Base-by-base conservation (phyloP, 139 green algal genomes). In the Choricystis sp. region DNA sequence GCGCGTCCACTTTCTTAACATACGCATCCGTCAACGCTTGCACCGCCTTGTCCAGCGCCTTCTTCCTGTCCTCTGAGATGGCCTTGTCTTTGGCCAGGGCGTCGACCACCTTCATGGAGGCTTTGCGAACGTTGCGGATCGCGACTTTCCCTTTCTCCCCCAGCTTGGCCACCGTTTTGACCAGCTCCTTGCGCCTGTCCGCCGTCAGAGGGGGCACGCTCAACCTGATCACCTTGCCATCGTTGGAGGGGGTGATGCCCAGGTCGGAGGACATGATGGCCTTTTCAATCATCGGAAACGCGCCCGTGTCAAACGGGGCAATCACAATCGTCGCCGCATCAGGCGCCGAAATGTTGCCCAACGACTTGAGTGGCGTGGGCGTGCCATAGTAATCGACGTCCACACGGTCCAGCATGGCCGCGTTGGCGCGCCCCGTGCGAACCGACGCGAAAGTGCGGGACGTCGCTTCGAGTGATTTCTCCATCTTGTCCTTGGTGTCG, bases 121-220 rank as follows among this genome's bases (percentile, higher is more conserved):
- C 92, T 56, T 89, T 79, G 40, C 91, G 69, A 56, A 96, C 83
- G 72, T 97, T 97, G 31, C 56, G 66, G 3, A 85, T 69, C 19
- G 87, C 84, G 23, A 94, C 85, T 82, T 96, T 98, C 66, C 84
- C 85, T 22, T 97, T 90, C 77, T 98, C 92, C 2, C 76, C 84
- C 57, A 95, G 80, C 79, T 95, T 96, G 57, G 64, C 67, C 48
- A 86, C 82, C 4, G 63, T 72, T 74, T 96, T 96, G 23, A 66
- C 61, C 76, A 96, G 79, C 65, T 95, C 87, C 76, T 95, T 96
- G 59, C 92, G 78, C 5, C 92, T 74, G n/a, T 98, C 86, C 69
- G 83, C 79, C 0, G 91, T 98, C 55, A 98, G 83, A 49, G 81
- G 75, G 9, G 93, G 93, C 26, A 98, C 77, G 64, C 77, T 79